phyloP scores from a whole-genome alignment of 2,329 filamentous ascomycete genomes.

The Fusarium goolgardi region DNA sequence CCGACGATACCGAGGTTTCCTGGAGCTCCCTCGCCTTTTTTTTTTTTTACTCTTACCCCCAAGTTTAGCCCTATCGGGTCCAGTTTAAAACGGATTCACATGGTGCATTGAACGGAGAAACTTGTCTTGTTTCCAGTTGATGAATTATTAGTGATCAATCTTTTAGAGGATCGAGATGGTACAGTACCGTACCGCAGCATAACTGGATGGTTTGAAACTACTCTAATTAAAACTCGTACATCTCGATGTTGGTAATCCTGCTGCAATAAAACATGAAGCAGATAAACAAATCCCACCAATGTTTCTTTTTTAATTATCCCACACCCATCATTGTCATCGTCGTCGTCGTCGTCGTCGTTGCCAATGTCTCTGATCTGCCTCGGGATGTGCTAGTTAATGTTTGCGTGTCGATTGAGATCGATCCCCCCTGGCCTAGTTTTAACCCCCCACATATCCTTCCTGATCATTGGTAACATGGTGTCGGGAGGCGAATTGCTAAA shows the following conservation, averaged over 20 bases:
- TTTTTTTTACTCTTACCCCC: slow-evolving; percentile 2
- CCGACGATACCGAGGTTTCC: background rate
- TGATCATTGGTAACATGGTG: slow-evolving; percentile 28
- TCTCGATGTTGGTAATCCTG: slow-evolving; percentile 20
- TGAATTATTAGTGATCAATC: slow-evolving; percentile 9
- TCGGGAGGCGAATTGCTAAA: background rate
- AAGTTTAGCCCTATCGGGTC: background rate
- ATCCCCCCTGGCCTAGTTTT: background rate
- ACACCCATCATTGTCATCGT: slow-evolving; percentile 15
- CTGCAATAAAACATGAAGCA: slow-evolving; percentile 37
- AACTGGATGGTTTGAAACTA: background rate
- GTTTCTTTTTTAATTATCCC: slow-evolving; percentile 12
- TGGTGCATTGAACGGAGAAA: slow-evolving; percentile 21
- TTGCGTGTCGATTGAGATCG: slow-evolving; percentile 13
- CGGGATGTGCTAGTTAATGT: background rate
- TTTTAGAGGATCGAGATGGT: slow-evolving; percentile 18
- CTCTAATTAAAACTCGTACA: slow-evolving; percentile 9
- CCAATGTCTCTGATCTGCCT: slow-evolving; percentile 24
- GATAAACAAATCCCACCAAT: background rate
- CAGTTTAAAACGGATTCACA: slow-evolving; percentile 44
- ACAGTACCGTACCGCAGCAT: background rate
- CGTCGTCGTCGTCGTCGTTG: background rate
- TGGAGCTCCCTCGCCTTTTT: background rate
- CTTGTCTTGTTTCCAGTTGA: slow-evolving; percentile 4
- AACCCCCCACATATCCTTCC: slow-evolving; percentile 32